phyloP scores from a whole-genome alignment of 352 stramenopile genomes.

The Peronospora destructor region DNA sequence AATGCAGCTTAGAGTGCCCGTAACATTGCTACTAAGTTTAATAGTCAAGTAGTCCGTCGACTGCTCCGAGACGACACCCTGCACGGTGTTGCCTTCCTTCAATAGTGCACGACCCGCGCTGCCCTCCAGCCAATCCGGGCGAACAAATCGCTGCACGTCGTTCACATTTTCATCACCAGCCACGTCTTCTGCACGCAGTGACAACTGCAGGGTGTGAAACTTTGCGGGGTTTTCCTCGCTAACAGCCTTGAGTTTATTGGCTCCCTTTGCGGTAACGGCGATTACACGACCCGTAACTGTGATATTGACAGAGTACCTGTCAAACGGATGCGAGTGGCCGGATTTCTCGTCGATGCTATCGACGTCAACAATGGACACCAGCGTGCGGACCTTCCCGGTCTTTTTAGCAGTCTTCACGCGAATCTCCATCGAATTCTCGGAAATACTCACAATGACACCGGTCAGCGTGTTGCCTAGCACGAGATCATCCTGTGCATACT shows the following conservation, averaged over 20 bases:
- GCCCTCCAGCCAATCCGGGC: slow-evolving; percentile 70
- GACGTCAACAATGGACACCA: slow-evolving; percentile 81
- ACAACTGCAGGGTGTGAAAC: slow-evolving; percentile 68
- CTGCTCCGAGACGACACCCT: slow-evolving; percentile 72
- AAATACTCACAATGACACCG: slow-evolving; percentile 65
- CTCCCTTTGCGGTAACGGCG: slow-evolving; percentile 58
- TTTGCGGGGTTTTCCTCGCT: slow-evolving; percentile 66
- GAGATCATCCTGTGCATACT: slow-evolving; percentile 60
- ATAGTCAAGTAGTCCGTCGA: slow-evolving; percentile 45
- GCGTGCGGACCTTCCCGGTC: slow-evolving; percentile 64
- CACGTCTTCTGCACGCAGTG: slow-evolving; percentile 51
- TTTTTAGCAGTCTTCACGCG: slow-evolving; percentile 71
- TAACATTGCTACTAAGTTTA: slow-evolving; percentile 67
- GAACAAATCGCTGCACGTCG: slow-evolving; percentile 39
- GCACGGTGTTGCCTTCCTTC: slow-evolving; percentile 40
- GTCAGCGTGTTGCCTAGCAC: slow-evolving; percentile 60
- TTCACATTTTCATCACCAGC: slow-evolving; percentile 27
- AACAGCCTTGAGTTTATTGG: slow-evolving; percentile 83
- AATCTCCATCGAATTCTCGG: slow-evolving; percentile 78
- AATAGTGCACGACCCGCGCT: slow-evolving; percentile 67
- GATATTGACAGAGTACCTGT: slow-evolving; percentile 70
- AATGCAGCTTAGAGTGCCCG: slow-evolving; percentile 49
- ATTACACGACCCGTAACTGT: slow-evolving; percentile 64
- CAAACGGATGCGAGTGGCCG: slow-evolving; percentile 61
- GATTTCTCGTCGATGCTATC: slow-evolving; percentile 38